phyloP scores from a whole-genome alignment of 2,329 filamentous ascomycete genomes.

The Phaeoacremonium minimum region DNA sequence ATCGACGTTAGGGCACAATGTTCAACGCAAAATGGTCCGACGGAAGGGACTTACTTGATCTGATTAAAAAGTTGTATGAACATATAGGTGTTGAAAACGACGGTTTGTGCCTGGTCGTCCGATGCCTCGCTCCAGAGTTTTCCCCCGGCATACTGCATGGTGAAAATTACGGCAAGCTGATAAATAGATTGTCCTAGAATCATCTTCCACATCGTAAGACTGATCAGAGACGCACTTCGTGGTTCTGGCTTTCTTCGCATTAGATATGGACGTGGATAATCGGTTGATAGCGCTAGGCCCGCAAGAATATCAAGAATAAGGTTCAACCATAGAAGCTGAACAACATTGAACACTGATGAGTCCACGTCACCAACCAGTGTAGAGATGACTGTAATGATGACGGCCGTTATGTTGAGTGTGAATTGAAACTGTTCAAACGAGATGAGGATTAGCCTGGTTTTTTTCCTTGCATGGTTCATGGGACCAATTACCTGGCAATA shows the following conservation, averaged over 20 bases:
- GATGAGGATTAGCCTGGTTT: background rate
- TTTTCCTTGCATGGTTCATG: background rate
- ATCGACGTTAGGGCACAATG: constrained; percentile 70
- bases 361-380: constrained; percentile 46
- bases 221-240: constrained; percentile 41
- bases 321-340: constrained; percentile 60
- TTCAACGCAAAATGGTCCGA: constrained; percentile 11
- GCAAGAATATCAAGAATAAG: constrained; percentile 62
- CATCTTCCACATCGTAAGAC: constrained; percentile 79
- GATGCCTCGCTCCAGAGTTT: constrained; percentile 28
- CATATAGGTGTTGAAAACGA: constrained; percentile 83
- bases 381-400: constrained; percentile 54
- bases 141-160: constrained; percentile 55
- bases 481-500: constrained; percentile 45
- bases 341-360: constrained; percentile 52
- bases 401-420: constrained; percentile 60
- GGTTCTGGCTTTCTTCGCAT: constrained; percentile 32
- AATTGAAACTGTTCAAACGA: constrained; percentile 46
- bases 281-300: constrained; percentile 47
- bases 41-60: constrained; percentile 44
- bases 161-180: constrained; percentile 60
- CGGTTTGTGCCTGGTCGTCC: constrained; percentile 47
- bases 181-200: constrained; percentile 71
- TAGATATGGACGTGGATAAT: constrained; percentile 36
- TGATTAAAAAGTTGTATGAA: constrained; percentile 92